Evolutionary conservation across 768 basidiomycete genomes (phyloP).

Genomic region (Macrocybe gigantea): DNA sequence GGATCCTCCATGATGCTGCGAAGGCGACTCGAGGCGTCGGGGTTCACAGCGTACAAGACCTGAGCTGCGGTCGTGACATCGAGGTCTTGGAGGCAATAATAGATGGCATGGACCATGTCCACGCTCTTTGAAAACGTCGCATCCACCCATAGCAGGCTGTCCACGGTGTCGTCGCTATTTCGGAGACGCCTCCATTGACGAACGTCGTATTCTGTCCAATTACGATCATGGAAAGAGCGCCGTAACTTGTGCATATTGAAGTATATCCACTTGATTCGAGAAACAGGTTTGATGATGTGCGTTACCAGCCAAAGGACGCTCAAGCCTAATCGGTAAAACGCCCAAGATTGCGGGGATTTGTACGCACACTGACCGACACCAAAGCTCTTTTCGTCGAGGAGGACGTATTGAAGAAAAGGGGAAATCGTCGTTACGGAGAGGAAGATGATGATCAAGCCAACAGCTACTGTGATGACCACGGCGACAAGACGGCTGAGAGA

Average conservation of each 20-base stretch:
- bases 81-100: background rate
- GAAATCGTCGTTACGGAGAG: slow-evolving; percentile 18
- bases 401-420: slow-evolving; percentile 20
- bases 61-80: background rate
- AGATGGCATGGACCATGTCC: slow-evolving; percentile 18
- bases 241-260: background rate
- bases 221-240: slow-evolving; percentile 12
- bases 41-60: background rate
- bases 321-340: slow-evolving; percentile 18
- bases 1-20: background rate
- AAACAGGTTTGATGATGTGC: background rate
- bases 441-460: slow-evolving; percentile 17
- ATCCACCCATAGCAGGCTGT: slow-evolving; percentile 23
- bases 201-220: slow-evolving; percentile 24
- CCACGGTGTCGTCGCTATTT: slow-evolving; percentile 19
- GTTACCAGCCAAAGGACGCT: slow-evolving; percentile 10
- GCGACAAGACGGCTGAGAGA: slow-evolving; percentile 15
- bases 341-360: slow-evolving; percentile 28
- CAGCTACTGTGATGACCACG: slow-evolving; percentile 10
- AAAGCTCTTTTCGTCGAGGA: slow-evolving; percentile 17
- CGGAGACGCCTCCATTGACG: slow-evolving; percentile 21
- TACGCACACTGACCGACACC: slow-evolving; percentile 23
- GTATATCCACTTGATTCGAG: background rate
- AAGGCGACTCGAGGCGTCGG: background rate
- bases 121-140: slow-evolving; percentile 21